Evolutionary conservation across 2,329 filamentous ascomycete species (phyloP), one percentile per base, ranked within the genome.

Genomic region (Hysterium pulicare): DNA sequence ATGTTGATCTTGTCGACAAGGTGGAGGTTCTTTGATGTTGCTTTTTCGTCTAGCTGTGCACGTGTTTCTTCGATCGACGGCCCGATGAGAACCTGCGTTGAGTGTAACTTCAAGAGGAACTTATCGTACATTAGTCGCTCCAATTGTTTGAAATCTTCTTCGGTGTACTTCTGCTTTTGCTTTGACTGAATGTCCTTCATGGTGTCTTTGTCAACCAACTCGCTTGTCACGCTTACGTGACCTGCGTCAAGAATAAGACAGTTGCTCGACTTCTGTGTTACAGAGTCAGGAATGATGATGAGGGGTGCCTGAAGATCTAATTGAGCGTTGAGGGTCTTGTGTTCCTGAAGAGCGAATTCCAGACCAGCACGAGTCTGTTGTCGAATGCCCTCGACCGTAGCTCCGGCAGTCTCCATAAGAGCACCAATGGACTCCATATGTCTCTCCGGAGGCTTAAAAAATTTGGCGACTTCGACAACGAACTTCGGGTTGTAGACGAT

Each of bases 351-450:
- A 0, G 93, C 94, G 68, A 96, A 98, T 66, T 98, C 90, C 24
- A 99, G 79, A 20, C 93, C 91, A 38, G 93, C 91, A 62, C 94
- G 81, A 4, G 94, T 98, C 70, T 98, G 94, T 64, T 97, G 90
- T 24, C 94, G 81, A 45, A 98, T 76, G 6, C 90, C 91, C 67
- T 98, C 91, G 0, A 98, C 91, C 0, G 93, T 98, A 2, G 91
- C 91, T 19, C 93, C 90, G 4, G 93, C 93, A 35, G 86, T 89
- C 67, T 98, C 94, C 83, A 99, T 88, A 42, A 99, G 76, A 2
- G 93, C 94, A 10, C 83, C 86, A 54, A 99, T 96, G 8, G 93
- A 98, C 62, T 98, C 93, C 90, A 98, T 96, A 62, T 98, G 94
- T 38, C 90, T 80, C 64, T 96, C 90, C 0, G 93, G 94, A 1